Conservation (phyloP, 345 rosid genomes). For the Eucalyptus rudis region DNA sequence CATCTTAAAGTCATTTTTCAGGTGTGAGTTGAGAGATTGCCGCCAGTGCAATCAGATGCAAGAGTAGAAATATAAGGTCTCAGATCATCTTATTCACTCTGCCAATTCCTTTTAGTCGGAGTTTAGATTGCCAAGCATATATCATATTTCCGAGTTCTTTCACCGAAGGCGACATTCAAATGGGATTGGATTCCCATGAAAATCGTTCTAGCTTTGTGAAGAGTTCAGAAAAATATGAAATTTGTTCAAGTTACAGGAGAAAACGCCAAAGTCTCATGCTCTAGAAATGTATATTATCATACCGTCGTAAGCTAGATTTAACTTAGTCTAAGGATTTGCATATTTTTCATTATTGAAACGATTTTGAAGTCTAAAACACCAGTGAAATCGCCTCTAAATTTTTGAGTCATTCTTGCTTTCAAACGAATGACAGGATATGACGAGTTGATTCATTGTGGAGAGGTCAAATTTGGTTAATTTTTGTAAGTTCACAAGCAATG, state of each 20-base stretch:
- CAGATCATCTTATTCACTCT: neutral
- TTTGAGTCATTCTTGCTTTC: neutral
- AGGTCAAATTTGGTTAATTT: neutral
- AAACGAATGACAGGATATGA: neutral
- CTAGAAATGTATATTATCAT: neutral
- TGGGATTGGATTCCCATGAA: neutral
- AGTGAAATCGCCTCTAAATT: neutral
- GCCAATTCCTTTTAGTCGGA: neutral
- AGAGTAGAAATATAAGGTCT: neutral
- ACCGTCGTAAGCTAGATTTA: neutral
- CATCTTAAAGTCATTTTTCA: neutral
- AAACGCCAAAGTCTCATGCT: neutral
- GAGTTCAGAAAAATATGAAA: neutral
- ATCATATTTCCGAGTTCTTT: neutral
- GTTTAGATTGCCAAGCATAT: neutral
- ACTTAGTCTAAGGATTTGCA: neutral
- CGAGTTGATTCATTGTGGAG: neutral
- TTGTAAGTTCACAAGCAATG: neutral
- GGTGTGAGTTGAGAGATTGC: neutral
- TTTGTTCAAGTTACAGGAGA: neutral
- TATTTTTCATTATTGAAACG: neutral
- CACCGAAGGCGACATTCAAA: neutral
- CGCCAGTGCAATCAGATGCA: neutral
- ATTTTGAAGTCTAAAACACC: neutral
- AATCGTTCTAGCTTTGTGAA: neutral